phyloP scores from a whole-genome alignment of 441 rosid genomes.

The Isatis lusitanica region DNA sequence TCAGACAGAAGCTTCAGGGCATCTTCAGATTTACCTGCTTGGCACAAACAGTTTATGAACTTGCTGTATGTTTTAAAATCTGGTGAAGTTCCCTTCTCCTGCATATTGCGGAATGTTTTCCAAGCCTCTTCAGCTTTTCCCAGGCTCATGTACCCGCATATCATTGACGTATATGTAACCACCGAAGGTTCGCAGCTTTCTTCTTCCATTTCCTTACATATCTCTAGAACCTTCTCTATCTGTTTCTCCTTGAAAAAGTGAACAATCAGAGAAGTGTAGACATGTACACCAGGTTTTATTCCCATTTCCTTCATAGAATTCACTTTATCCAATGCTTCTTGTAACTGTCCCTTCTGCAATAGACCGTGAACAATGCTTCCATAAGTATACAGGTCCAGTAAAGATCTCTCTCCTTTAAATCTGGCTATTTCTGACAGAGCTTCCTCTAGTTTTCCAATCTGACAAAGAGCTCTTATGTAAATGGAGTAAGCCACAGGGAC shows the following conservation, averaged over 20 bases:
- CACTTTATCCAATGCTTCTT: constrained; percentile 66
- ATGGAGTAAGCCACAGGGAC: constrained; percentile 53
- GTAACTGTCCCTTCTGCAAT: constrained; percentile 49
- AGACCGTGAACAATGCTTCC: constrained; percentile 72
- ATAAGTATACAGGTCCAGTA: constrained; percentile 49
- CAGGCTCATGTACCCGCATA: constrained; percentile 59
- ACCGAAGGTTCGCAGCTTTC: constrained; percentile 60
- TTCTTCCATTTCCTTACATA: constrained; percentile 47
- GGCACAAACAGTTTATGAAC: constrained; percentile 65
- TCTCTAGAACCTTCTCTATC: constrained; percentile 48
- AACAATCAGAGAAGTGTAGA: constrained; percentile 67
- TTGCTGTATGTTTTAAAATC: constrained; percentile 72
- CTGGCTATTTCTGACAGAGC: constrained; percentile 51
- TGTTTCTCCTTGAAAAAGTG: constrained; percentile 71
- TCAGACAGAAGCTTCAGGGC: constrained; percentile 61
- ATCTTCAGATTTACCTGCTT: constrained; percentile 61
- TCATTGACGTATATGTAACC: constrained; percentile 71
- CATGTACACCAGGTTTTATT: constrained; percentile 57
- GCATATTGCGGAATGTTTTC: constrained; percentile 49
- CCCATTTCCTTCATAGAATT: constrained; percentile 63
- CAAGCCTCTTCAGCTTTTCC: constrained; percentile 58
- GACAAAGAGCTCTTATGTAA: constrained; percentile 75
- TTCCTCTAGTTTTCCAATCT: constrained; percentile 65
- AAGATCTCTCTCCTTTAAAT: constrained; percentile 41
- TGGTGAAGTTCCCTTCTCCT: constrained; percentile 54